These are phyloP conservation scores for Batkoa obscura DNA, from an alignment of 371 early-diverging fungal species.

Conservation along the genomic window DNA sequence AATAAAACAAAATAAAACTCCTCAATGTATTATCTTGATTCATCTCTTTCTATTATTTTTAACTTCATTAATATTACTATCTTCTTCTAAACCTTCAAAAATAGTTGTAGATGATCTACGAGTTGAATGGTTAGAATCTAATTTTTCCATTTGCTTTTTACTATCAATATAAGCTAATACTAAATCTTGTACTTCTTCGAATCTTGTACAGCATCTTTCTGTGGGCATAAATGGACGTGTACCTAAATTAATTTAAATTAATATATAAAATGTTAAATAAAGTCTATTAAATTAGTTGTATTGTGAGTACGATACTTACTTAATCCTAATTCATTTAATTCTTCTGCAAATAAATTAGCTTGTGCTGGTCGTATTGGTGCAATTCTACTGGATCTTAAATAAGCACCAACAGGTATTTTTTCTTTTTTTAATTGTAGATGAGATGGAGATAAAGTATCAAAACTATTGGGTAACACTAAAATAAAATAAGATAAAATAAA, in stretches of 20 bases:
- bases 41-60: too few relatives aligned
- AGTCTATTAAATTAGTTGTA: background rate
- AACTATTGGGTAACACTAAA: background rate
- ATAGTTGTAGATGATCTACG: background rate
- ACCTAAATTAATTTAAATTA: background rate
- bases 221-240: conserved; percentile 4
- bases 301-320: background rate
- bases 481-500: background rate
- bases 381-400: background rate
- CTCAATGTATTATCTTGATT: too few relatives aligned
- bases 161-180: background rate
- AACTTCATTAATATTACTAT: too few relatives aligned
- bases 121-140: background rate
- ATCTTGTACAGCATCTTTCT: background rate
- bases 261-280: background rate
- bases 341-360: background rate
- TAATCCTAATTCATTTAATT: background rate
- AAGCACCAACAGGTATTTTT: background rate
- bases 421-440: background rate
- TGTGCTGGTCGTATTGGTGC: background rate
- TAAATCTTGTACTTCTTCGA: background rate
- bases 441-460: background rate
- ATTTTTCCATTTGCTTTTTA: background rate
- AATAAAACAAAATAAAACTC: too few relatives aligned
- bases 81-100: too few relatives aligned